Base-by-base conservation (phyloP, 148 eudicot species). In the Oxyria digyna region DNA sequence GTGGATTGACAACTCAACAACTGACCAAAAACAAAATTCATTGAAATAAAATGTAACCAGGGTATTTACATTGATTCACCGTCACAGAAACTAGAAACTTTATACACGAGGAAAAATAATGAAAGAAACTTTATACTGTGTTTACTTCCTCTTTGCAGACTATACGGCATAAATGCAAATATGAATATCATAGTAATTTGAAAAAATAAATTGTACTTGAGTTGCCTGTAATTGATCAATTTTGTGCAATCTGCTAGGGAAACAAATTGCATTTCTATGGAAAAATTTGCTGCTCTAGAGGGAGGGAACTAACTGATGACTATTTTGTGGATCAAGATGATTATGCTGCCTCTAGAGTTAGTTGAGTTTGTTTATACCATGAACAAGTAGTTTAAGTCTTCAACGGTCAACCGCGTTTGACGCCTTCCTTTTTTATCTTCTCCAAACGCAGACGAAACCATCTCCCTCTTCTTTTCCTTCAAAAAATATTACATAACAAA, bases 401-500 rank as follows among this genome's bases (percentile, higher is more conserved):
- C 97, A 14, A 81, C 96, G 12, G 99, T 88, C 64, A 95, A 89
- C 38, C 97, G 89, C 71, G 88, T 83, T 71, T 85, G 91, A 62
- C 83, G 74, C 66, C 85, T 79, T 17, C 94, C 91, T 23, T 79
- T 74, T 73, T 84, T 89, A 54, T 95, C 97, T 82, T 91, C 99
- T 49, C 99, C 99, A 21, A 95, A 95, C 5, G 97, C 97, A 46
- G 99, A 95, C 26, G 99, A 84, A 66, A 95, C 99, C 88, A 95
- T 81, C 75, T 83, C 84, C 78, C 99, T 87, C 84, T 95, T 95
- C 77, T 81, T 91, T 84, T 85, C 84, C 99, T 94, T 93, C 81
- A 88, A 69, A 46, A 67, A 14, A 24, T 54, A 59, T 7, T 3
- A 10, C 20, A 38, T 9, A 18, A 69, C 3, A 3, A 37, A 32